Evolutionary conservation across 768 basidiomycete species (phyloP).

Genomic region (Amanita molliuscula): DNA sequence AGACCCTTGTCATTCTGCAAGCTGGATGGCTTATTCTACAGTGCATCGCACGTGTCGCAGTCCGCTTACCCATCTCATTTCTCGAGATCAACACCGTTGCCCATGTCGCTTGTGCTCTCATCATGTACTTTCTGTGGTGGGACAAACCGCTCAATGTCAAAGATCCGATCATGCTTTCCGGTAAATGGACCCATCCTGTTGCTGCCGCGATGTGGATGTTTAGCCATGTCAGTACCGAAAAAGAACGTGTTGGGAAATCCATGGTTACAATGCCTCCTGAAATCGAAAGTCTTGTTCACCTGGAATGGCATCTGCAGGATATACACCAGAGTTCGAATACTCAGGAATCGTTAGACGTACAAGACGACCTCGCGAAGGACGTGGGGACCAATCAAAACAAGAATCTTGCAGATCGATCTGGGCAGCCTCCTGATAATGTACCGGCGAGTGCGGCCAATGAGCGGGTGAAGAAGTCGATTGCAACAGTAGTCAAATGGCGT

Average conservation of each 20-base stretch:
- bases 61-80: slow-evolving; percentile 8
- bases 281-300: not conserved
- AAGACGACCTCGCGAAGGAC: not conserved
- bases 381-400: not conserved
- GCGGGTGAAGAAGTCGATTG: not conserved
- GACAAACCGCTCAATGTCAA: slow-evolving; percentile 13
- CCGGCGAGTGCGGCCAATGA: not conserved
- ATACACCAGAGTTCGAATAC: not conserved
- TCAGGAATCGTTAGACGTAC: not conserved
- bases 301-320: not conserved
- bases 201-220: not conserved
- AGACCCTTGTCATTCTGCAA: slow-evolving; percentile 14
- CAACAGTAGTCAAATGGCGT: not conserved
- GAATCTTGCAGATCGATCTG: no score
- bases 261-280: not conserved
- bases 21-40: slow-evolving; percentile 14
- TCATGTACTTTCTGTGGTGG: slow-evolving; percentile 12
- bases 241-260: not conserved
- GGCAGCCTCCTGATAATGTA: not conserved
- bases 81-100: slow-evolving; percentile 12
- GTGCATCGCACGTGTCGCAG: slow-evolving; percentile 5
- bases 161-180: slow-evolving; percentile 3
- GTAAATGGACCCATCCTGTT: not conserved
- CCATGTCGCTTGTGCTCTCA: slow-evolving; percentile 8
- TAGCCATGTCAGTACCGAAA: not conserved